Conservation (phyloP, 2,329 filamentous ascomycete genomes). For the Plectosphaerella sp. region DNA sequence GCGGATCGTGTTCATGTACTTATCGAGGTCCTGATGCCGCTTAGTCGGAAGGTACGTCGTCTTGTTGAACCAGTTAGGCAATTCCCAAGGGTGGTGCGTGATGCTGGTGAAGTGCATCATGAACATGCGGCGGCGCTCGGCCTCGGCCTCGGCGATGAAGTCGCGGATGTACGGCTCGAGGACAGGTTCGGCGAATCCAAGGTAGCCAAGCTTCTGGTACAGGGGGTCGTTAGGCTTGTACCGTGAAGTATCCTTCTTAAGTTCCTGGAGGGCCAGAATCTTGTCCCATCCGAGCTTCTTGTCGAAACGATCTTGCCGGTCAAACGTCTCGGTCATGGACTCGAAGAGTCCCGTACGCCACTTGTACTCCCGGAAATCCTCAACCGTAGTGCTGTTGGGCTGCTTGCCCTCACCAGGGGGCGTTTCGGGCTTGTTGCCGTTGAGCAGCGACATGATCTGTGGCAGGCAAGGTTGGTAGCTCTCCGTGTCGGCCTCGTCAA, state of each 20-base stretch:
- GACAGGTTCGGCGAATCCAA: constrained; percentile 35
- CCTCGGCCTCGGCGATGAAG: constrained; percentile 11
- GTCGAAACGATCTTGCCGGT: constrained; percentile 11
- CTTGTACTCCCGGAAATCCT: constrained; percentile 7
- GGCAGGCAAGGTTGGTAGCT: constrained; percentile 33
- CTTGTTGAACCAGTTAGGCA: background rate
- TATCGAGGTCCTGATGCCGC: constrained; percentile 21
- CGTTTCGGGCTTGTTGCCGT: constrained; percentile 8
- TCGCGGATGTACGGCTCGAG: constrained; percentile 27
- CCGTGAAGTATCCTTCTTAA: background rate
- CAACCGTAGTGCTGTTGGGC: background rate
- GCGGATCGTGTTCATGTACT: constrained; percentile 35
- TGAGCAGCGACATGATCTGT: constrained; percentile 15
- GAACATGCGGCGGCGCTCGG: constrained; percentile 25
- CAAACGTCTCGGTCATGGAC: constrained; percentile 13
- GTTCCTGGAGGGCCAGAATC: background rate
- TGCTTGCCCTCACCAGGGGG: background rate
- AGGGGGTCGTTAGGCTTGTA: background rate
- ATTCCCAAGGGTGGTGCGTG: constrained; percentile 28
- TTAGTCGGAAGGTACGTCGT: background rate
- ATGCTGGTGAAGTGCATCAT: constrained; percentile 29
- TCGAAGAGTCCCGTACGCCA: constrained; percentile 14
- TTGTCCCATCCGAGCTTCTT: constrained; percentile 14
- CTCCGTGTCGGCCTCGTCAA: constrained; percentile 27
- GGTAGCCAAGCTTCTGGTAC: constrained; percentile 28